Conservation (phyloP, 2,329 filamentous ascomycete species). For the Pyrenophora teres region DNA sequence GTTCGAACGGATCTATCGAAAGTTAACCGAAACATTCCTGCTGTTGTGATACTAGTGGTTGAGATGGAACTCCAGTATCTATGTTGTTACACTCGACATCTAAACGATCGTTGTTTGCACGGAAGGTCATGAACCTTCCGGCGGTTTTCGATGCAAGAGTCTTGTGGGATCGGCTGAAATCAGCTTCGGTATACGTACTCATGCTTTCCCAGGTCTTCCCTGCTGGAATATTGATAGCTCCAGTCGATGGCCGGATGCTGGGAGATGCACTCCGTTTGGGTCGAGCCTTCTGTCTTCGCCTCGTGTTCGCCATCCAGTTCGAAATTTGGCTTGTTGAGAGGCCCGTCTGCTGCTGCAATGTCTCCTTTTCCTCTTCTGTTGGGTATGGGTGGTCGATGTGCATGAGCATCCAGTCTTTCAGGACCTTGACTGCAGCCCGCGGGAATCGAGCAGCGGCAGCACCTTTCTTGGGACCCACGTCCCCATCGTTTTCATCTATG, state of each 20-base stretch:
- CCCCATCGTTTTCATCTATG: slow-evolving; percentile 38
- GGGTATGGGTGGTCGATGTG: slow-evolving; percentile 86
- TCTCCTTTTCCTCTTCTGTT: slow-evolving; percentile 82
- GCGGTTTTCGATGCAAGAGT: slow-evolving; percentile 18
- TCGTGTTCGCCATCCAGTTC: slow-evolving; percentile 91
- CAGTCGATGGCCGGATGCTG: slow-evolving; percentile 64
- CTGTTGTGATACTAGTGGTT: slow-evolving; percentile 19
- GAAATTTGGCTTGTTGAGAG: slow-evolving; percentile 82
- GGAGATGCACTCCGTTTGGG: slow-evolving; percentile 71
- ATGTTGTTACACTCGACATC: slow-evolving; percentile 2
- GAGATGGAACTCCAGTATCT: neutral
- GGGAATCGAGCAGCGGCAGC: slow-evolving; percentile 64
- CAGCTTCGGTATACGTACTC: slow-evolving; percentile 36
- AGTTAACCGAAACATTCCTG: slow-evolving; percentile 52
- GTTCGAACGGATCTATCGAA: slow-evolving; percentile 63
- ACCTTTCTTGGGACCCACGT: slow-evolving; percentile 40
- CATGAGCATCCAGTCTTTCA: slow-evolving; percentile 83
- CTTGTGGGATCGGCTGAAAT: slow-evolving; percentile 21
- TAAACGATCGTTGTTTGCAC: slow-evolving; percentile 11
- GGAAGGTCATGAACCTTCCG: slow-evolving; percentile 33
- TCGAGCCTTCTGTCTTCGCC: slow-evolving; percentile 78
- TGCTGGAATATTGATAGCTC: slow-evolving; percentile 74
- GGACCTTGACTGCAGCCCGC: slow-evolving; percentile 74
- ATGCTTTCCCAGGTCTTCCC: slow-evolving; percentile 59
- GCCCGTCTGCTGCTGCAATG: slow-evolving; percentile 76